A percentile compares a stretch with the other conserved stretches of the same genome.
These are phyloP conservation scores for Santalum album DNA, from an alignment of 164 flowering plant species.

Conservation along the genomic window DNA sequence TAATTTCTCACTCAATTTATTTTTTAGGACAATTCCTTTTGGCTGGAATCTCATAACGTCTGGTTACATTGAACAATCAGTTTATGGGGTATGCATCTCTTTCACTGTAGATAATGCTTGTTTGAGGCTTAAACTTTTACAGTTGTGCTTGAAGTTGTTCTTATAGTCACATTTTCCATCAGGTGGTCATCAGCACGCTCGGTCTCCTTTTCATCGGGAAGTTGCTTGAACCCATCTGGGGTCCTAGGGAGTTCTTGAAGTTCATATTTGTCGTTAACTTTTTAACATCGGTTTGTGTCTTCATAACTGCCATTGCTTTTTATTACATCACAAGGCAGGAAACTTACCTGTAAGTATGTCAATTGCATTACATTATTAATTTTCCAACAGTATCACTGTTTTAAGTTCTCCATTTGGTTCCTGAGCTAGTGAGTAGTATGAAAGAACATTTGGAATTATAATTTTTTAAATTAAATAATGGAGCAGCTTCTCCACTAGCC, in stretches of 20 bases:
- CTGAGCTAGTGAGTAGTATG: too few species aligned
- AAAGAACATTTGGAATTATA: too few species aligned
- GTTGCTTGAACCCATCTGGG: conserved; percentile 96
- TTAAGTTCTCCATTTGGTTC: too few species aligned
- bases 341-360: conserved; percentile 78
- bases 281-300: conserved; percentile 68
- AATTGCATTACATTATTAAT: too few species aligned
- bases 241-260: conserved; percentile 89
- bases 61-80: conserved; percentile 75
- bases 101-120: conserved; percentile 1
- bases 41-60: conserved; percentile 95
- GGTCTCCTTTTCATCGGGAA: conserved; percentile 88
- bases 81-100: conserved; percentile 57
- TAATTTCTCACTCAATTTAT: conserved; percentile 7
- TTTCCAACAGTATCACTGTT: too few species aligned
- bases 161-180: conserved; percentile 16
- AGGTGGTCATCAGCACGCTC: conserved; percentile 59
- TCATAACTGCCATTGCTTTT: conserved; percentile 77
- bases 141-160: not conserved
- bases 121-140: not conserved
- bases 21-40: conserved; percentile 90
- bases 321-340: conserved; percentile 77
- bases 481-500: too few species aligned
- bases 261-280: conserved; percentile 80
- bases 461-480: too few species aligned